A percentile compares a stretch with the other conserved stretches of the same genome.
Conservation (phyloP, 2,329 filamentous ascomycete species). For the Neospermospora avenae region DNA sequence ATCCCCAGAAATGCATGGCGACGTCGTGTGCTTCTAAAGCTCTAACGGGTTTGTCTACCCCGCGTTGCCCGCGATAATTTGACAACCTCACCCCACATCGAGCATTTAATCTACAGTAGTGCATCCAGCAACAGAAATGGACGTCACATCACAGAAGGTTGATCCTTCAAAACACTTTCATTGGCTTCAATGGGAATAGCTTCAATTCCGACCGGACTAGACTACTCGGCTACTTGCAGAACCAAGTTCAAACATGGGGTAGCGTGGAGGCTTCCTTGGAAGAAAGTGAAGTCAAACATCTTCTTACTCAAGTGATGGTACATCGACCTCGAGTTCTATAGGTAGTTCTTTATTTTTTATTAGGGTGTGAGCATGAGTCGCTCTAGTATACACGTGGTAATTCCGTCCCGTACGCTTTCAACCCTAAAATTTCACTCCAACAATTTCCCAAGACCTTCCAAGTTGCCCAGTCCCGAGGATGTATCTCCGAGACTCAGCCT, state of each 20-base stretch:
- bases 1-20: background rate
- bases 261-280: background rate
- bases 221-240: background rate
- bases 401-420: background rate
- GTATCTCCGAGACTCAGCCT: constrained; percentile 28
- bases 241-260: background rate
- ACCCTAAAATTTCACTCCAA: constrained; percentile 7
- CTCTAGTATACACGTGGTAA: constrained; percentile 4
- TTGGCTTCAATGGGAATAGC: constrained; percentile 13
- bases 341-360: background rate
- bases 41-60: background rate
- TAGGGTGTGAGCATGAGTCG: background rate
- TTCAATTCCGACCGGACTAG: constrained; percentile 8
- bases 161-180: background rate
- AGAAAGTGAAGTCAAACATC: background rate
- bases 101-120: background rate
- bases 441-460: constrained; percentile 5
- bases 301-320: background rate
- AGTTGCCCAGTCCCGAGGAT: constrained; percentile 18
- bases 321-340: background rate
- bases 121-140: constrained; percentile 3
- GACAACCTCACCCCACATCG: background rate
- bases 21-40: constrained; percentile 8
- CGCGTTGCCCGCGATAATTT: background rate
- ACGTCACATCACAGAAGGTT: constrained; percentile 14